Percentiles rank a stretch among this genome's conserved stretches.
Conservation (phyloP, 2,329 filamentous ascomycete species). For the Pseudodiploospora longispora region DNA sequence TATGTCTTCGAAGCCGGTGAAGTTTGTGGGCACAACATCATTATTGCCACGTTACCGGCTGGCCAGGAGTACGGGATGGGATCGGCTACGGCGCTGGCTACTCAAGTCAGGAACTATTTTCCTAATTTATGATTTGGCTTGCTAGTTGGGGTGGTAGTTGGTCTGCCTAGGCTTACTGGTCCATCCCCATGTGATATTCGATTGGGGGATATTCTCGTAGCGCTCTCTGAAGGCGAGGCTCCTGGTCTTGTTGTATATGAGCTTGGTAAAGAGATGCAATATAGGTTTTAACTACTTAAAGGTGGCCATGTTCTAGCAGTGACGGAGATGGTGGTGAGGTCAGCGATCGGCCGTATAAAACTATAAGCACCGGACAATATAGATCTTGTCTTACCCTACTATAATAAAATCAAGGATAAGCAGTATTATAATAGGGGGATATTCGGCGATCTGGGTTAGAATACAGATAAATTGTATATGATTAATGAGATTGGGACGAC, state of each 20-base stretch:
- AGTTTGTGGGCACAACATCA: constrained; percentile 25
- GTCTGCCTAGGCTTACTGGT: constrained; percentile 19
- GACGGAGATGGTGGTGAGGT: constrained; percentile 19
- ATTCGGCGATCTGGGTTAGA: neutral
- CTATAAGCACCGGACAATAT: neutral
- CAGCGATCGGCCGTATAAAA: constrained; percentile 14
- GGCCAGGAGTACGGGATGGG: constrained; percentile 26
- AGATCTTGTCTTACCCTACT: neutral
- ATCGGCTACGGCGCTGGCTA: constrained; percentile 24
- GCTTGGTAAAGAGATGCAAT: constrained; percentile 17
- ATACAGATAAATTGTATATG: neutral
- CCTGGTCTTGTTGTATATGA: constrained; percentile 20
- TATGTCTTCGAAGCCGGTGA: constrained; percentile 26
- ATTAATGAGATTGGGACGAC: neutral
- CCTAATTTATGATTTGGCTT: constrained; percentile 29
- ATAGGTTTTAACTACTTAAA: neutral
- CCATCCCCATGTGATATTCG: constrained; percentile 21
- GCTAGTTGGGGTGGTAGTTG: constrained; percentile 28
- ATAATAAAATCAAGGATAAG: neutral
- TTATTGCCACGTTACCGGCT: constrained; percentile 25
- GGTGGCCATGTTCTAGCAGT: constrained; percentile 14
- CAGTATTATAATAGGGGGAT: neutral
- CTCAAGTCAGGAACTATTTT: constrained; percentile 26
- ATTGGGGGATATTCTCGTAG: constrained; percentile 26
- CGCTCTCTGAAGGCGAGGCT: constrained; percentile 13